Evolutionary conservation across 108 stramenopile species (phyloP).

Genomic region (Hondaea fermentalgiana): DNA sequence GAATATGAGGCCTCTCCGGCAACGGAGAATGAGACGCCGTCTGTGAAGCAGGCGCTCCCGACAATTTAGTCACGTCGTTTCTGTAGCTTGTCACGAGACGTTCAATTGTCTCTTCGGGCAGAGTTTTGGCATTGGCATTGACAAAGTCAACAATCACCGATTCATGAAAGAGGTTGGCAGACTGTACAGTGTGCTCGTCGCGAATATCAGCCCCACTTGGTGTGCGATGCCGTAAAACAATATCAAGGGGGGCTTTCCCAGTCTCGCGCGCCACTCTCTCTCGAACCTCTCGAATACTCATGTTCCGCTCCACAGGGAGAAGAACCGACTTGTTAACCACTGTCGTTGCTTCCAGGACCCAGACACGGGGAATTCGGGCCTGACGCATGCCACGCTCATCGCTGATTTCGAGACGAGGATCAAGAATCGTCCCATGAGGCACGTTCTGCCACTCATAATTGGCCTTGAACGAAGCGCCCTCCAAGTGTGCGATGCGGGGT

Average conservation of each 20-base stretch:
- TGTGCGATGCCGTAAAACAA: background rate
- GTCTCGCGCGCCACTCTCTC: background rate
- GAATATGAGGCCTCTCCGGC: background rate
- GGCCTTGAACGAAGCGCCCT: background rate
- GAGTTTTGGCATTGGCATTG: background rate
- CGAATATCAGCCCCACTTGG: background rate
- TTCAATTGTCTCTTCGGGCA: background rate
- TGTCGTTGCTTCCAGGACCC: background rate
- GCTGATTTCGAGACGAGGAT: background rate
- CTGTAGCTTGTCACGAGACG: background rate
- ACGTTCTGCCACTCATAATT: conserved; percentile 1
- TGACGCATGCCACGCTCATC: background rate
- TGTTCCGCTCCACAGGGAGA: background rate
- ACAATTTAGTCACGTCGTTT: background rate
- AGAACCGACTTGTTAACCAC: background rate
- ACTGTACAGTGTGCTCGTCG: background rate
- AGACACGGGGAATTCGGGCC: background rate
- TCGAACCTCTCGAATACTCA: background rate
- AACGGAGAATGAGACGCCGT: background rate
- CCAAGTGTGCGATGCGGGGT: background rate
- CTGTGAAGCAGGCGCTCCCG: background rate
- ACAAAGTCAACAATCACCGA: too few species aligned
- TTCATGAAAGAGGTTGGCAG: background rate
- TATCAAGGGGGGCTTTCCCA: background rate
- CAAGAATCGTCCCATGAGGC: background rate